Percentiles rank a stretch among this genome's conserved stretches.
These are phyloP conservation scores for Tuber calosporum DNA, from an alignment of 495 filamentous ascomycete species.

Conservation along the genomic window DNA sequence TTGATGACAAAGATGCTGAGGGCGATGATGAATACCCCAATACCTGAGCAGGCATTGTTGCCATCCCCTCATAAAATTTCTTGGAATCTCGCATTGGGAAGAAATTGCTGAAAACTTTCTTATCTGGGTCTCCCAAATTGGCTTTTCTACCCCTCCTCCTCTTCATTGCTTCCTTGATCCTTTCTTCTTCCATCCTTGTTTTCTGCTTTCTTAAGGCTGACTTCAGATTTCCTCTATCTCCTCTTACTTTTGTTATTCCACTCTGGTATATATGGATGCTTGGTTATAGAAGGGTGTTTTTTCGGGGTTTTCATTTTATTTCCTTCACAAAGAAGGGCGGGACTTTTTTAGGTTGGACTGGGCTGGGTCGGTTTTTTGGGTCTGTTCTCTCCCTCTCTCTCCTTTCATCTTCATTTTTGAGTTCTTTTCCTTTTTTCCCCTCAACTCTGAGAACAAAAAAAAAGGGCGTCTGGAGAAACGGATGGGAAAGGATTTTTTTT, in stretches of 20 bases:
- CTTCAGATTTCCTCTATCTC: neutral
- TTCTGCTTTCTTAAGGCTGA: neutral
- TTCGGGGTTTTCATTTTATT: neutral
- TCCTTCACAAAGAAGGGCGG: neutral
- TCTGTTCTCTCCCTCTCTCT: neutral
- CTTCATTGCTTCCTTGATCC: neutral
- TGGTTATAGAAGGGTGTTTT: neutral
- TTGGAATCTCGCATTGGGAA: neutral
- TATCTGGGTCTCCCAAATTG: neutral
- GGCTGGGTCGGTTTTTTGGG: neutral
- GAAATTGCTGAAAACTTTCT: neutral
- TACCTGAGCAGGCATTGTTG: neutral
- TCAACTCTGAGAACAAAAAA: neutral
- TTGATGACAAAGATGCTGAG: slow-evolving; percentile 16
- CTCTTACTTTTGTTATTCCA: neutral
- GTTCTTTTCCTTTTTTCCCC: neutral
- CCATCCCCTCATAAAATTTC: neutral
- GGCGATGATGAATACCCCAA: slow-evolving; percentile 15
- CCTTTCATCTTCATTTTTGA: neutral
- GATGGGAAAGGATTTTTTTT: neutral
- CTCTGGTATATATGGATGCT: neutral
- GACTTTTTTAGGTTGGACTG: neutral
- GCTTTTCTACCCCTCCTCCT: neutral
- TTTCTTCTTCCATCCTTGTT: neutral
- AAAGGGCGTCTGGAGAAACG: neutral